Conservation (phyloP, 306 rosid species). For the Dalbergia oliveri region DNA sequence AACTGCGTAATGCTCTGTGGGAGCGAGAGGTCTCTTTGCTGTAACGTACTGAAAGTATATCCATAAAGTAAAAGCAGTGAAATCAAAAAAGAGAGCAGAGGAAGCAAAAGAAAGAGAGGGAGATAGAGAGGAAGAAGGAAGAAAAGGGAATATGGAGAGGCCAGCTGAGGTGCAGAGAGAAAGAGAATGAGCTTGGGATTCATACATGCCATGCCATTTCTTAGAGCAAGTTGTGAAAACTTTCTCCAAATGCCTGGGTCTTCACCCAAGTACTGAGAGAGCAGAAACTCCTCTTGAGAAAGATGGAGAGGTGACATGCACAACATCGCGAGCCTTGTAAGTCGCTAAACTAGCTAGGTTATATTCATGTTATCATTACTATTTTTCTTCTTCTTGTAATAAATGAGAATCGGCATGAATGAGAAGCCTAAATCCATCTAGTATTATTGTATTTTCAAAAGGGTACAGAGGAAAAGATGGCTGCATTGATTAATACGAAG, state of each 20-base stretch:
- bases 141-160: constrained; percentile 39
- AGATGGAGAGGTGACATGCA: constrained; percentile 38
- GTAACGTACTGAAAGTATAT: neutral
- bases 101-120: neutral
- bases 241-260: constrained; percentile 54
- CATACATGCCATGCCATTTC: constrained; percentile 51
- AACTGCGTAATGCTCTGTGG: neutral
- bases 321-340: constrained; percentile 30
- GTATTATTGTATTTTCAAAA: neutral
- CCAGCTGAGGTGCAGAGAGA: constrained; percentile 32
- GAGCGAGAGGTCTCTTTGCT: constrained; percentile 24
- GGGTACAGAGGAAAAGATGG: neutral
- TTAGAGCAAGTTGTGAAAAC: constrained; percentile 51
- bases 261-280: constrained; percentile 31
- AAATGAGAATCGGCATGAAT: no score
- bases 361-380: neutral
- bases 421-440: no score
- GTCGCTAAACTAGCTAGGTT: neutral
- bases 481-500: no score
- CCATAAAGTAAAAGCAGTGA: neutral
- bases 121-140: neutral
- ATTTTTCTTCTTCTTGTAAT: no score
- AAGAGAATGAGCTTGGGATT: constrained; percentile 39
- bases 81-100: neutral
- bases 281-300: constrained; percentile 25